Base-by-base conservation (phyloP, 73 alveolate species). In the Paramecium pentaurelia region DNA sequence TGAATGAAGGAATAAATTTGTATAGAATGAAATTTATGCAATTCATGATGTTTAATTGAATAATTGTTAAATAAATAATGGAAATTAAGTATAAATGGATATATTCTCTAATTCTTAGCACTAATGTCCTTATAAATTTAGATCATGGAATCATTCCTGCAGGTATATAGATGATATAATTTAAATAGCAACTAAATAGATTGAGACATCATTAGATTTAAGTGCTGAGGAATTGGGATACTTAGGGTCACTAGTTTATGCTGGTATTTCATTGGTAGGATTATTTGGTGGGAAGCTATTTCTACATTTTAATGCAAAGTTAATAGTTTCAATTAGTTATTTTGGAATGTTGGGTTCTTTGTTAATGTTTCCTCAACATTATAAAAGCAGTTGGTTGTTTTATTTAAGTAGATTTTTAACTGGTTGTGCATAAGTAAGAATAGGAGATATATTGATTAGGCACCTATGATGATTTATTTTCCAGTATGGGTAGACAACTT, bases 91-190 rank as follows among this genome's bases (percentile, higher is more conserved):
- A 80, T 36, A 49, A 49, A 80, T 80, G 91, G 91, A 80, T 93
- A 71, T 60, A 80, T 87, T 70, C 94, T 18, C 54, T 80, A 9
- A 40, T 80, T 6, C 42, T 80, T 9, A 11, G 47, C 16, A 89
- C 97, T 10, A 96, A 97, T 93, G 80, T 96, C 7, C 77, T 97
- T 71, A 92, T 95, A 18, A 95, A 97, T 92, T 88, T 97, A 49
- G 99, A 97, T 86, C 98, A 96, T 68, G 99, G 99, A 2, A 95
- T 93, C 34, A 90, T 97, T 30, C 98, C 98, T 25, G 99, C 99
- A 40, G 94, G 92, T 89, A 71, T 18, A n/a, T n/a, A 0, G 14
- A 54, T 54, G 1, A 80, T n/a, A 8, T 40, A 16, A 20, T 20
- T 44, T 80, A 12, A 8, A 1, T 30, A 80, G 93, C 96, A 6